Percentiles rank a stretch among this genome's conserved stretches.
These are phyloP conservation scores for Quercus alba DNA, from an alignment of 306 rosid species.

Conservation along the genomic window DNA sequence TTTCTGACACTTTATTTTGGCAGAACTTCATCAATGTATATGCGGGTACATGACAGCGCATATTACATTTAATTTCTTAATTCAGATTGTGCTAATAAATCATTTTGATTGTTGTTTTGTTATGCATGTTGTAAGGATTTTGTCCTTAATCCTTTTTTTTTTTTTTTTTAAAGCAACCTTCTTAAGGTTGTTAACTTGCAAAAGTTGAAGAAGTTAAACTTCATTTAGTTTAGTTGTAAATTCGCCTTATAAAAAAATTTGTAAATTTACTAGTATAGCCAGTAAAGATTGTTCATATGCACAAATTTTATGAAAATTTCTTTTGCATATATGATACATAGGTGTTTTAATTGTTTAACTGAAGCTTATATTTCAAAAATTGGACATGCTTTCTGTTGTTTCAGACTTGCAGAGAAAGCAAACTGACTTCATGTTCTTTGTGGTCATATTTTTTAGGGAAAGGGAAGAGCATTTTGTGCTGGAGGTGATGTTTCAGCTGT, in stretches of 20 bases:
- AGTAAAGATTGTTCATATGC: background rate
- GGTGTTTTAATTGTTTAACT: background rate
- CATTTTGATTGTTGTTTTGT: too few relatives aligned
- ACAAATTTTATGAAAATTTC: background rate
- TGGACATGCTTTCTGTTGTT: background rate
- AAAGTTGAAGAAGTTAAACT: background rate
- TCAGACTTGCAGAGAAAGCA: background rate
- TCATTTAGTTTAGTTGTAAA: background rate
- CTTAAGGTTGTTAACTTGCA: background rate
- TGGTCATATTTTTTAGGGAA: conserved; percentile 52
- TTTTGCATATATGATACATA: background rate
- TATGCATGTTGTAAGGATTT: background rate
- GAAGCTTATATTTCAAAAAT: background rate
- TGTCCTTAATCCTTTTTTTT: background rate
- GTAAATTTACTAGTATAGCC: background rate
- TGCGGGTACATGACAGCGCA: too few relatives aligned
- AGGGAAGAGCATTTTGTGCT: conserved; percentile 95
- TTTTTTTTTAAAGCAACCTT: background rate
- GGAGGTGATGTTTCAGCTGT: conserved; percentile 91
- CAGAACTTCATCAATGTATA: too few relatives aligned
- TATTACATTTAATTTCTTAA: too few relatives aligned
- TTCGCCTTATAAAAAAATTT: too few relatives aligned
- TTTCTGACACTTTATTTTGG: too few relatives aligned
- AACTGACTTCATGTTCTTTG: conserved; percentile 21
- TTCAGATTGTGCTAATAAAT: too few relatives aligned